Evolutionary conservation across 2,329 filamentous ascomycete genomes (phyloP).

Genomic region (Alternaria alternata): DNA sequence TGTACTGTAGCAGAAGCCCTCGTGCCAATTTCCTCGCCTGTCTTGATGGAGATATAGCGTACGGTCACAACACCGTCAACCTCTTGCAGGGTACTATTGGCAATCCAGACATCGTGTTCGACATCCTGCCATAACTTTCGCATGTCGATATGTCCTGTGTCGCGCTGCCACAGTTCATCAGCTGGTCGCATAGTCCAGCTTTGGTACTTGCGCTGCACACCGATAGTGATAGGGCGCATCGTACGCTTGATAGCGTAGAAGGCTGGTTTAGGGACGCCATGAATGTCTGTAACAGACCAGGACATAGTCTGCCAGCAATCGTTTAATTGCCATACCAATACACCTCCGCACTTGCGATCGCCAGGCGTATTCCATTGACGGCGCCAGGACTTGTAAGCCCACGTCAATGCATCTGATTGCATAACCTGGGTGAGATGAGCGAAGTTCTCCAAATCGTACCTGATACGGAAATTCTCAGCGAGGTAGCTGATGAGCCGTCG

Average conservation of each 20-base stretch:
- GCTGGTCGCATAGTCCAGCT: slow-evolving; percentile 56
- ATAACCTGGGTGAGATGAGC: slow-evolving; percentile 65
- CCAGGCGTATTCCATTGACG: slow-evolving; percentile 74
- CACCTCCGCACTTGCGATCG: slow-evolving; percentile 73
- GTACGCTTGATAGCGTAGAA: slow-evolving; percentile 73
- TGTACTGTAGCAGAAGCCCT: slow-evolving; percentile 55
- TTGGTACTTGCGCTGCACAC: slow-evolving; percentile 63
- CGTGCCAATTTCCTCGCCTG: slow-evolving; percentile 59
- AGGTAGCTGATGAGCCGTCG: slow-evolving; percentile 85
- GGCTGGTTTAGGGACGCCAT: slow-evolving; percentile 77
- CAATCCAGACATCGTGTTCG: slow-evolving; percentile 64
- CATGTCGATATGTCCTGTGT: slow-evolving; percentile 41
- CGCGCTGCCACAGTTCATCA: slow-evolving; percentile 39
- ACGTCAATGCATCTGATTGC: slow-evolving; percentile 68
- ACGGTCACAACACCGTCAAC: slow-evolving; percentile 58
- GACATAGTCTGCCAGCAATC: slow-evolving; percentile 87
- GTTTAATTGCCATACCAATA: slow-evolving; percentile 84
- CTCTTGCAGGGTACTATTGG: slow-evolving; percentile 56
- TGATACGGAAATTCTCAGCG: slow-evolving; percentile 80
- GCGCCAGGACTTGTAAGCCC: slow-evolving; percentile 71
- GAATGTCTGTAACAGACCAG: slow-evolving; percentile 80
- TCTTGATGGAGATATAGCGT: slow-evolving; percentile 62
- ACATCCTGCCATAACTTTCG: slow-evolving; percentile 26
- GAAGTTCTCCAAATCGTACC: slow-evolving; percentile 61
- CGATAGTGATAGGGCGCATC: slow-evolving; percentile 62